These are phyloP conservation scores for Spatholobus suberectus DNA, from an alignment of 306 rosid species.

Conservation along the genomic window DNA sequence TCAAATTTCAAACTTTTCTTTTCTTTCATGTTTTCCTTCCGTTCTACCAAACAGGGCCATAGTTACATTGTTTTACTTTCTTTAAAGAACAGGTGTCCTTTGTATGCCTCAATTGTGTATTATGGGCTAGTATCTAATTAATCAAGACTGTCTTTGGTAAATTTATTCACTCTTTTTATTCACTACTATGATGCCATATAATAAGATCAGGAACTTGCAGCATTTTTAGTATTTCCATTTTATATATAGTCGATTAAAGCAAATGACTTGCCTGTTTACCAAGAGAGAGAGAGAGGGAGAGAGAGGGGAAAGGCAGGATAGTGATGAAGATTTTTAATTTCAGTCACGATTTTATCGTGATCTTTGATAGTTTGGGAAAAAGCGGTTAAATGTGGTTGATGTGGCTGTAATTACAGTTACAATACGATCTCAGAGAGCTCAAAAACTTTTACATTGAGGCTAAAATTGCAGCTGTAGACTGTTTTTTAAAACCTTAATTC, in stretches of 20 bases:
- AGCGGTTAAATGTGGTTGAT: too few species aligned
- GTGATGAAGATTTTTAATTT: too few species aligned
- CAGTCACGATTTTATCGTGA: too few species aligned
- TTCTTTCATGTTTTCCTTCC: too few species aligned
- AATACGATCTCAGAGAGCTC: too few species aligned
- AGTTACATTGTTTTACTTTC: not conserved
- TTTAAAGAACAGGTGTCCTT: not conserved
- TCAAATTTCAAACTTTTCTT: too few species aligned
- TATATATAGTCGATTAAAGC: not conserved
- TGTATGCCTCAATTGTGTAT: not conserved
- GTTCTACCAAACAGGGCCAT: too few species aligned
- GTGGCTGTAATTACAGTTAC: too few species aligned
- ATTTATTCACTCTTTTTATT: not conserved
- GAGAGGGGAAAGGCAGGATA: not conserved
- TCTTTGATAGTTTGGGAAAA: too few species aligned
- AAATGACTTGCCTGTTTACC: not conserved
- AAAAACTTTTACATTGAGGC: not conserved
- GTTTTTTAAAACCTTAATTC: not conserved
- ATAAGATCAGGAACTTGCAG: not conserved
- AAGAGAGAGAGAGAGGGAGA: too few species aligned
- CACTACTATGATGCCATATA: slow-evolving; percentile 9
- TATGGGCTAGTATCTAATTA: not conserved
- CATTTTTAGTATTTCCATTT: not conserved
- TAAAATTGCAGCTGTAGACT: not conserved
- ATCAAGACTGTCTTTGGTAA: not conserved